Percentiles rank a stretch among this genome's conserved stretches.
These are phyloP conservation scores for Puccinia triticina DNA, from an alignment of 1,284 basidiomycete species.

Conservation along the genomic window DNA sequence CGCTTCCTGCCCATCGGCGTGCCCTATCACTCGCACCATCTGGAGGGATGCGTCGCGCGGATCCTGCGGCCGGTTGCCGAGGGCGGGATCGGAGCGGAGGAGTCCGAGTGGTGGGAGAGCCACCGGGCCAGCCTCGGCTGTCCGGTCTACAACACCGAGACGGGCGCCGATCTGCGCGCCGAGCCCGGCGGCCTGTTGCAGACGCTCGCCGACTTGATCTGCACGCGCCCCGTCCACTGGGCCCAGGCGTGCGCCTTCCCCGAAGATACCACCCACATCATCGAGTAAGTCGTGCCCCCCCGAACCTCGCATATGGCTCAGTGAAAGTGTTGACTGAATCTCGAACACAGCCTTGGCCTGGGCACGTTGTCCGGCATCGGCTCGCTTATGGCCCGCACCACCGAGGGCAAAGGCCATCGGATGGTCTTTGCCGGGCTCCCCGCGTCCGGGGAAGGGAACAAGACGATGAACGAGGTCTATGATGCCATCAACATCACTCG, in stretches of 20 bases:
- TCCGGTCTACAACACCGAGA: conserved; percentile 88
- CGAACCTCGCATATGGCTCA: no score
- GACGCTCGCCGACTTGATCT: conserved; percentile 83
- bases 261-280: conserved; percentile 82
- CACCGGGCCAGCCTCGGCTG: conserved; percentile 73
- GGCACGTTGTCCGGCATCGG: conserved; percentile 93
- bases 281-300: conserved; percentile 65
- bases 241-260: conserved; percentile 82
- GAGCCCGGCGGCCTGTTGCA: conserved; percentile 53
- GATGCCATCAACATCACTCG: conserved; percentile 69
- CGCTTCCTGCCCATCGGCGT: conserved; percentile 92
- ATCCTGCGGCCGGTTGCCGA: conserved; percentile 64
- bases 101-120: conserved; percentile 67
- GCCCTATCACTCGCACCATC: conserved; percentile 89
- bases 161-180: conserved; percentile 79
- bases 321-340: no score
- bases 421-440: conserved; percentile 73
- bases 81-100: conserved; percentile 76
- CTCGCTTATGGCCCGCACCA: conserved; percentile 81
- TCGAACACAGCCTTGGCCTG: conserved; percentile 83
- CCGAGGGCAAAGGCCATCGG: conserved; percentile 89
- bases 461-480: conserved; percentile 72
- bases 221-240: conserved; percentile 91
- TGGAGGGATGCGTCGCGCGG: conserved; percentile 75
- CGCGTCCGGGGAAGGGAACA: conserved; percentile 78